Percentiles rank a stretch among this genome's conserved stretches.
phyloP scores from a whole-genome alignment of 2,329 filamentous ascomycete genomes.

The Myriosclerotinia curreyana region DNA sequence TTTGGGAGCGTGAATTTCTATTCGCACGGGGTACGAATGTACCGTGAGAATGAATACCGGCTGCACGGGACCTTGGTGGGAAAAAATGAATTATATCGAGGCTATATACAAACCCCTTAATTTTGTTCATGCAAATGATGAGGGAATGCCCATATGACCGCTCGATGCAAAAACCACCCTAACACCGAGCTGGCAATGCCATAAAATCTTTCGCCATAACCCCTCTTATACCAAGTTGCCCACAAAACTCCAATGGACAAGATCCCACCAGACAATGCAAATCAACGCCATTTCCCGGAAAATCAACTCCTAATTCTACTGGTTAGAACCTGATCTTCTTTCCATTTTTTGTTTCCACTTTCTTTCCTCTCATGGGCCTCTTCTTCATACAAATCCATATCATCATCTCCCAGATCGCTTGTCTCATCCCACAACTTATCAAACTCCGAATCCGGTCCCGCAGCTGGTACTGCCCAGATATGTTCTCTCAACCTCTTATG shows the following conservation, averaged over 20 bases:
- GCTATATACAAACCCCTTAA: background rate
- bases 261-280: background rate
- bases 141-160: background rate
- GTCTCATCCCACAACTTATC: slow-evolving; percentile 81
- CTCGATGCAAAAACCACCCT: background rate
- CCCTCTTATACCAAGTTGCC: background rate
- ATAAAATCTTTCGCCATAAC: background rate
- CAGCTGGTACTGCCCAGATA: slow-evolving; percentile 81
- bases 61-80: too few species aligned
- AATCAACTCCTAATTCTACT: background rate
- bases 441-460: slow-evolving; percentile 56
- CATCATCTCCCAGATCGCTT: slow-evolving; percentile 84
- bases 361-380: slow-evolving; percentile 49
- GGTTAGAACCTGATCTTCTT: slow-evolving; percentile 30
- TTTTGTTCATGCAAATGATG: background rate
- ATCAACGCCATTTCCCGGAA: background rate
- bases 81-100: too few species aligned
- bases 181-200: background rate
- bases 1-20: too few species aligned
- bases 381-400: slow-evolving; percentile 72
- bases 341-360: slow-evolving; percentile 31
- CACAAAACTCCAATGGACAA: slow-evolving; percentile 1
- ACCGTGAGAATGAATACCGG: too few species aligned
- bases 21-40: too few species aligned
- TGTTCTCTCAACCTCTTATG: slow-evolving; percentile 90